Evolutionary conservation across 2,329 filamentous ascomycete genomes (phyloP).

Genomic region (Epicoccum sorghinum): DNA sequence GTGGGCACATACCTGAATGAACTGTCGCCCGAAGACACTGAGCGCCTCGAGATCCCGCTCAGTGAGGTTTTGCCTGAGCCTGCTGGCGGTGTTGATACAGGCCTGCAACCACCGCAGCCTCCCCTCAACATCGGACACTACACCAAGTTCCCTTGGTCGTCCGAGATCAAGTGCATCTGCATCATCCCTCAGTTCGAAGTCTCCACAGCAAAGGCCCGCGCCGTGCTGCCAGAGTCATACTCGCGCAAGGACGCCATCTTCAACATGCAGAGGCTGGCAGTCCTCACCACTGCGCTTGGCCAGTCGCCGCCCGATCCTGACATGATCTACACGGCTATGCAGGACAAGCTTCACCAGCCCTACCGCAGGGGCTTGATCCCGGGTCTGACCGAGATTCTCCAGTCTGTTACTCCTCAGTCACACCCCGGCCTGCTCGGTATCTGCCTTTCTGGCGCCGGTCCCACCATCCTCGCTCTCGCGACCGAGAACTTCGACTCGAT

Average conservation of each 20-base stretch:
- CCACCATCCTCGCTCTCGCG: slow-evolving; percentile 91
- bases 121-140: slow-evolving; percentile 93
- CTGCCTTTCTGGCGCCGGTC: slow-evolving; percentile 91
- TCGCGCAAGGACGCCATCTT: slow-evolving; percentile 86
- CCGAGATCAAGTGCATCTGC: slow-evolving; percentile 94
- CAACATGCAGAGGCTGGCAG: slow-evolving; percentile 91
- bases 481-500: slow-evolving; percentile 90
- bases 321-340: slow-evolving; percentile 97
- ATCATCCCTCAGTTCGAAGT: slow-evolving; percentile 97
- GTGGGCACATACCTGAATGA: slow-evolving; percentile 97
- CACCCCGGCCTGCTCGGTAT: slow-evolving; percentile 91
- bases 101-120: slow-evolving; percentile 83
- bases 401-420: slow-evolving; percentile 85
- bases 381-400: slow-evolving; percentile 86
- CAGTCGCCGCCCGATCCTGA: slow-evolving; percentile 89
- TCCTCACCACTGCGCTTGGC: slow-evolving; percentile 87
- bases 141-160: slow-evolving; percentile 92
- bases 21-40: slow-evolving; percentile 84
- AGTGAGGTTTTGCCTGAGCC: slow-evolving; percentile 91
- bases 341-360: slow-evolving; percentile 97
- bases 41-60: slow-evolving; percentile 89
- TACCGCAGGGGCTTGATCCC: slow-evolving; percentile 93
- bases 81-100: slow-evolving; percentile 89
- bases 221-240: slow-evolving; percentile 82
- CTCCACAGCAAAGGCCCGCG: slow-evolving; percentile 87